Evolutionary conservation across 441 rosid species (phyloP), one percentile per base, ranked within the genome.

Genomic region (Eutrema salsugineum): DNA sequence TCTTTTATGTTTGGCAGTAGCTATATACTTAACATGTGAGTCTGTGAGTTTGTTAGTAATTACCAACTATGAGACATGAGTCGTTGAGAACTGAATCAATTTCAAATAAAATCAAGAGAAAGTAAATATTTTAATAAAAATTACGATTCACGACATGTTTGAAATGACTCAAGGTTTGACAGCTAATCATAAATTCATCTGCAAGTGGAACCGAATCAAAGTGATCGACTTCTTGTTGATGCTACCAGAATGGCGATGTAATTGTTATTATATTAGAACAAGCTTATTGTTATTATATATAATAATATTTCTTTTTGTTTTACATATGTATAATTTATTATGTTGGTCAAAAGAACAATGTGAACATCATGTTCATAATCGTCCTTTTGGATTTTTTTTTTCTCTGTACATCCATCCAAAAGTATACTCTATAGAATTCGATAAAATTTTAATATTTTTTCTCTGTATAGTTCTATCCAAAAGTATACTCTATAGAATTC

Each of bases 221-320:
- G 44, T 28, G 53, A 43, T 43, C 48, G 20, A 39, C 61, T 60
- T 49, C 16, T 70, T 17, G 24, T 56, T 60, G 61, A 30, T 36
- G 68, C 53, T 61, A 28, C 20, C 19, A 71, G 50, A 54, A 35
- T 63, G n/a, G n/a, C n/a, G n/a, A n/a, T n/a, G n/a, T n/a, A n/a
- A n/a, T n/a, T n/a, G n/a, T n/a, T n/a, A n/a, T n/a, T n/a, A n/a
- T n/a, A n/a, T n/a, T n/a, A n/a, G 2, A 58, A 46, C 49, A 44
- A n/a, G n/a, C 19, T 63, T 54, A 63, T 48, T 32, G 17, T 22
- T 30, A 30, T 6, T 28, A 48, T 47, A 9, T 54, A 33, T 53
- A 14, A 14, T 51, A 28, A 28, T 5, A 0, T 28, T 4, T 28
- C 1, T 8, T 6, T 51, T 27, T 16, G 27, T 17, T 27, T 24